Evolutionary conservation across 108 stramenopile genomes (phyloP), one percentile per base, ranked within the genome.

Genomic region (Stephanodiscus triporus): DNA sequence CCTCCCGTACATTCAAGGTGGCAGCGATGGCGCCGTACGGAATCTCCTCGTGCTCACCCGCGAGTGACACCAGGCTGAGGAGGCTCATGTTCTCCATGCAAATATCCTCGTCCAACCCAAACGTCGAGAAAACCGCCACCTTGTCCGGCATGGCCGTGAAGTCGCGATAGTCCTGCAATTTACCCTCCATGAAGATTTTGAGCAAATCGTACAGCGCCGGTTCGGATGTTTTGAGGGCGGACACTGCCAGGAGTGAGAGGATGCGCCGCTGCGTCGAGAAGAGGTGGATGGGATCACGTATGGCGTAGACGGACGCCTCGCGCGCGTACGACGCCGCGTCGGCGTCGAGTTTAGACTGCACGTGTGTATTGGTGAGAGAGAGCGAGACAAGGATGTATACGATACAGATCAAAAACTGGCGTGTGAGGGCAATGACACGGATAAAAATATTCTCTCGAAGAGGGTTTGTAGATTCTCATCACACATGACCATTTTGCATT

Each of bases 101-200:
- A 34, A 74, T 77, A 17, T 80, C 87, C 47, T 87, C 76, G 34
- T 87, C 51, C 24, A 95, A 66, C 20, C 78, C 83, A 60, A 80
- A 89, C 49, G 73, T 72, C 26, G 75, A 26, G 38, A 90, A 80
- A 42, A 90, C 82, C 23, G 74, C 42, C 20, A 63, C 67, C 66
- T 88, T 88, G 16, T 88, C 89, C 30, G 59, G 88, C 91, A 63
- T 91, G 82, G 63, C 69, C 65, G 60, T 90, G 58, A 63, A 88
- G 58, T 75, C 87, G 85, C 51, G 85, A 63, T 90, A 94, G 53
- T 94, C 93, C 63, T 90, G 87, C 47, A 94, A 77, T 58, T 89
- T 91, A 2, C 91, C 91, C 76, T 92, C 89, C 70, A 89, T 87
- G 66, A 94, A 88, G 54, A 94, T 81, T 64, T 87, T 76, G 78